Conservation (phyloP, 257 asterid genomes). For the Orobanche coerulescens region DNA sequence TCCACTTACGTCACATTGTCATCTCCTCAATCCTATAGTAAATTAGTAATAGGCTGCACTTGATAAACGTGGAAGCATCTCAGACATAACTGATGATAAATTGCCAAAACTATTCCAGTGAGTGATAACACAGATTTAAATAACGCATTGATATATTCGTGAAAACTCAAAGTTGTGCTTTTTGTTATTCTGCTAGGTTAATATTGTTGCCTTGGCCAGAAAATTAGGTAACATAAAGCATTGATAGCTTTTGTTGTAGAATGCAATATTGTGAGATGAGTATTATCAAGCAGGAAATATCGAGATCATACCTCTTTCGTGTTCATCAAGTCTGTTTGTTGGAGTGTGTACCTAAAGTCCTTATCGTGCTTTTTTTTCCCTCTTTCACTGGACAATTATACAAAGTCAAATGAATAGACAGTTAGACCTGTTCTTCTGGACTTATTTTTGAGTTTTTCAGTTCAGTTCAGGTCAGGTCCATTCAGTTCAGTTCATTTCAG, state of each 20-base stretch:
- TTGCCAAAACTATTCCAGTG: conserved; percentile 8
- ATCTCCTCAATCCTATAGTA: not conserved
- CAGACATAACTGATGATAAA: not conserved
- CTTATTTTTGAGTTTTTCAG: too few relatives aligned
- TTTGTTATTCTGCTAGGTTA: conserved; percentile 7
- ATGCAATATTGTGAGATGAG: not conserved
- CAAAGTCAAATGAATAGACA: not conserved
- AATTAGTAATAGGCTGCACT: conserved; percentile 7
- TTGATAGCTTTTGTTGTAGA: not conserved
- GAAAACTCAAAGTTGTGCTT: not conserved
- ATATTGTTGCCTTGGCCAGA: not conserved
- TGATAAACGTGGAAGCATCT: not conserved
- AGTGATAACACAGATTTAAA: not conserved
- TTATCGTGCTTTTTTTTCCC: not conserved
- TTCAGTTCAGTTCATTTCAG: too few relatives aligned
- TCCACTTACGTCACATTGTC: not conserved
- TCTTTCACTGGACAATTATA: not conserved
- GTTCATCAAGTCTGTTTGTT: not conserved
- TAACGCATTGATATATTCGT: not conserved
- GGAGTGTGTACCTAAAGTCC: not conserved
- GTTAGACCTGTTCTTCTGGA: too few relatives aligned
- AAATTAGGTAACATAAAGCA: not conserved
- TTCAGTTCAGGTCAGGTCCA: too few relatives aligned
- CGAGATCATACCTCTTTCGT: not conserved
- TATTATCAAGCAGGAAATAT: not conserved